A percentile compares a stretch with the other conserved stretches of the same genome.
Evolutionary conservation across 2,329 filamentous ascomycete species (phyloP).

Genomic region (Ophiostoma pallidulum): DNA sequence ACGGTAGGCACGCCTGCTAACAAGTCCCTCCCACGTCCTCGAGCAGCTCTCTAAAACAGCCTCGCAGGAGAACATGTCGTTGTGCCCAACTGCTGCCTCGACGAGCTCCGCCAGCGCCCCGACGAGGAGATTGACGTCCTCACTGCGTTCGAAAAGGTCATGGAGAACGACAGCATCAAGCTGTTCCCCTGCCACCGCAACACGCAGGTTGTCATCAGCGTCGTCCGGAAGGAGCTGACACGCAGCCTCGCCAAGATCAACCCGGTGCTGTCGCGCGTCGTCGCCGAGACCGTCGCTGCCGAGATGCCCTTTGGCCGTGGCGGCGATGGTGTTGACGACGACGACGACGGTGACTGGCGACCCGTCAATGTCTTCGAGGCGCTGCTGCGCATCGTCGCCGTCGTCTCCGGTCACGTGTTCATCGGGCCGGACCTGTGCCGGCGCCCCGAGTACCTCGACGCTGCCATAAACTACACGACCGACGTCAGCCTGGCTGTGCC

Average conservation of each 20-base stretch:
- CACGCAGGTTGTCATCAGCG: conserved; percentile 8
- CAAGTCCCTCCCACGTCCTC: no score
- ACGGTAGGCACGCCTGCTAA: conserved; percentile 9
- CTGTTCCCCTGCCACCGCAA: conserved; percentile 4
- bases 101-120: conserved; percentile 22
- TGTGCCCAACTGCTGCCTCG: conserved; percentile 20
- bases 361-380: conserved; percentile 30
- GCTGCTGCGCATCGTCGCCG: conserved; percentile 35
- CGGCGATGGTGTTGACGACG: no score
- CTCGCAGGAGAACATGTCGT: conserved; percentile 22
- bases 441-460: neutral
- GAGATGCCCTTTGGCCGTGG: conserved; percentile 27
- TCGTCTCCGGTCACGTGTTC: conserved; percentile 36
- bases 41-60: no score
- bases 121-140: conserved; percentile 23
- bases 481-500: neutral
- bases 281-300: neutral
- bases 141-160: conserved; percentile 1
- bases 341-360: conserved; percentile 33
- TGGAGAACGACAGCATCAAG: conserved; percentile 4
- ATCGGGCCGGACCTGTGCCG: conserved; percentile 28
- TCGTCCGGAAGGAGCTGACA: conserved; percentile 9
- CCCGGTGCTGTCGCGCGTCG: neutral
- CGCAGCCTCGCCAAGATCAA: conserved; percentile 4
- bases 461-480: neutral